Evolutionary conservation across 2,329 filamentous ascomycete genomes (phyloP).

Genomic region (Cordyceps cicadae): DNA sequence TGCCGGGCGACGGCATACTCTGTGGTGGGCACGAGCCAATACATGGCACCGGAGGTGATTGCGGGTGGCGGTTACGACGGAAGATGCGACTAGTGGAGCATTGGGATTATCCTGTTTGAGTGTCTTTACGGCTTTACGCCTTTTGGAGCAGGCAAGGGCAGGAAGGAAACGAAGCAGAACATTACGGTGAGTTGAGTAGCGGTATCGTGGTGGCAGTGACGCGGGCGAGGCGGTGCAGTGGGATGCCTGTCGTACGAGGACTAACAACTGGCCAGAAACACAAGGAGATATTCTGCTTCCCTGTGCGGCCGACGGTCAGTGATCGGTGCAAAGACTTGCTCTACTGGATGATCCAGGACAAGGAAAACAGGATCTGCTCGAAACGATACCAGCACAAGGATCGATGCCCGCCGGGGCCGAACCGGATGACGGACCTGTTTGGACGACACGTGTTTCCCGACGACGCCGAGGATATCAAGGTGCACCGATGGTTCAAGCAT

Average conservation of each 20-base stretch:
- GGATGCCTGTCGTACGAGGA: not conserved
- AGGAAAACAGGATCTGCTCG: constrained; percentile 68
- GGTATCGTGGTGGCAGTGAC: not conserved
- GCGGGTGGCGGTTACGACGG: constrained; percentile 77
- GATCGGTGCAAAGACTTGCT: constrained; percentile 71
- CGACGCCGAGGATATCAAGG: constrained; percentile 83
- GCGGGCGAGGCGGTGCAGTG: not conserved
- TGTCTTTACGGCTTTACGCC: constrained; percentile 89
- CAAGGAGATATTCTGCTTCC: constrained; percentile 61
- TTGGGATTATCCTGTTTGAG: constrained; percentile 90
- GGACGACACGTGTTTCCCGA: constrained; percentile 66
- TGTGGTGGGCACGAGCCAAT: constrained; percentile 90
- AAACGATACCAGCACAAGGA: constrained; percentile 66
- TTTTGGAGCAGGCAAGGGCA: constrained; percentile 69
- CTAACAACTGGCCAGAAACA: constrained; percentile 57
- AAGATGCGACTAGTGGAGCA: constrained; percentile 93
- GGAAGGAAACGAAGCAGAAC: constrained; percentile 76
- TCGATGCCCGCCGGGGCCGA: constrained; percentile 18
- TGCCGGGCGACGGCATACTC: constrained; percentile 70
- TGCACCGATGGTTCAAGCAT: constrained; percentile 75
- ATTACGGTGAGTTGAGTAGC: constrained; percentile 61
- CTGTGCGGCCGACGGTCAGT: constrained; percentile 56
- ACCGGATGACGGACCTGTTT: constrained; percentile 18
- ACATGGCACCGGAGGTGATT: constrained; percentile 96
- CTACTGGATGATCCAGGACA: constrained; percentile 61